These are phyloP conservation scores for Xylariaceae sp. DNA, from an alignment of 2,329 filamentous ascomycete species.

Conservation along the genomic window DNA sequence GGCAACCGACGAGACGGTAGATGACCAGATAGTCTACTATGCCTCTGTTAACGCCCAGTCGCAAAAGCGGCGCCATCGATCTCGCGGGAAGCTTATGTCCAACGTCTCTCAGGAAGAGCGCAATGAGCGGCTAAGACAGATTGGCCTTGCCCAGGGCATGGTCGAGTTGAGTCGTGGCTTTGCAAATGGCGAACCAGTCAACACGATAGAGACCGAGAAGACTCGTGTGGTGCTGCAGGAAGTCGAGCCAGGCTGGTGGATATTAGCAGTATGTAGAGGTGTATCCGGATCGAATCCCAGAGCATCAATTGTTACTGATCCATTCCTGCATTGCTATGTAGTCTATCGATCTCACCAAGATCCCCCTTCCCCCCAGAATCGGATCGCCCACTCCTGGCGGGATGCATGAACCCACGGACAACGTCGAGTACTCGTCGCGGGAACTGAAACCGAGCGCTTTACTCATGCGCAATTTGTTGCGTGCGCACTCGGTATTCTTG, in stretches of 20 bases:
- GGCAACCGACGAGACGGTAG: slow-evolving; percentile 62
- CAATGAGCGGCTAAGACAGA: slow-evolving; percentile 85
- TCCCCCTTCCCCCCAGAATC: slow-evolving; percentile 57
- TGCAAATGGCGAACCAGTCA: slow-evolving; percentile 69
- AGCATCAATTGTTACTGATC: slow-evolving; percentile 12
- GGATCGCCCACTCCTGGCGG: slow-evolving; percentile 36
- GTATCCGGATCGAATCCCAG: background rate
- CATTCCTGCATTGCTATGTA: slow-evolving; percentile 33
- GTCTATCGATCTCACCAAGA: slow-evolving; percentile 76
- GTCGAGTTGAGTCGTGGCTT: slow-evolving; percentile 89
- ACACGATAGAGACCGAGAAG: slow-evolving; percentile 88
- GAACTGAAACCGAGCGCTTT: slow-evolving; percentile 82
- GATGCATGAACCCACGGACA: slow-evolving; percentile 40
- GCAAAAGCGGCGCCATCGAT: slow-evolving; percentile 41
- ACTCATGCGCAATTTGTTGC: slow-evolving; percentile 73
- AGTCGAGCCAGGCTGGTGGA: slow-evolving; percentile 91
- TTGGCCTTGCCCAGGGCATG: slow-evolving; percentile 95
- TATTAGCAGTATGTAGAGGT: slow-evolving; percentile 69
- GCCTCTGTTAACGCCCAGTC: slow-evolving; percentile 55
- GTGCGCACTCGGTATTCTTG: slow-evolving; percentile 78
- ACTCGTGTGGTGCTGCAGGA: slow-evolving; percentile 80
- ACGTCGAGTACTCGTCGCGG: slow-evolving; percentile 77
- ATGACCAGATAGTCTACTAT: slow-evolving; percentile 90
- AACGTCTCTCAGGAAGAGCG: slow-evolving; percentile 58
- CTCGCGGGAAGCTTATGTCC: slow-evolving; percentile 41